Conservation (phyloP, 306 rosid species). For the Luffa acutangula region DNA sequence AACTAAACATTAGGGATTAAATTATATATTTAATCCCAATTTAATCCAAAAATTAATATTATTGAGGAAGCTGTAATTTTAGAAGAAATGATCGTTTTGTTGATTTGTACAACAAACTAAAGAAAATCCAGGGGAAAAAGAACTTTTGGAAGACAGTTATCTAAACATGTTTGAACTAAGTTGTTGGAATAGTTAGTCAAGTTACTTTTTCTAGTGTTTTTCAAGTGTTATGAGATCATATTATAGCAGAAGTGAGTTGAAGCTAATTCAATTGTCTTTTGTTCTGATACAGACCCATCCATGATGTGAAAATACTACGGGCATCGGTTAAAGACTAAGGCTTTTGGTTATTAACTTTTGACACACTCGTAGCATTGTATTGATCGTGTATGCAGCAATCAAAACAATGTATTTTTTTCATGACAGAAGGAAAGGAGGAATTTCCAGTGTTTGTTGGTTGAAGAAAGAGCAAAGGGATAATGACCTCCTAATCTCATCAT, state of each 20-base stretch:
- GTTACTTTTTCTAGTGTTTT: background rate
- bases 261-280: background rate
- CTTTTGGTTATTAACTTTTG: background rate
- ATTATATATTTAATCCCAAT: too few species aligned
- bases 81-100: background rate
- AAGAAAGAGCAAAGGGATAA: background rate
- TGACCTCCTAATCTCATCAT: background rate
- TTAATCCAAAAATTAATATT: background rate
- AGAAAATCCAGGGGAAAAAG: too few species aligned
- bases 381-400: background rate
- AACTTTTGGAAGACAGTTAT: too few species aligned
- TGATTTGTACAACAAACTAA: too few species aligned
- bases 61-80: background rate
- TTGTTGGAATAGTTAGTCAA: background rate
- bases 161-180: too few species aligned
- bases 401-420: background rate
- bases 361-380: background rate
- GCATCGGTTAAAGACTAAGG: slow-evolving; percentile 38
- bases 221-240: background rate
- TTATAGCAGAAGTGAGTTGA: background rate
- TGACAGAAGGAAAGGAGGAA: background rate
- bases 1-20: too few species aligned
- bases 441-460: background rate
- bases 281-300: slow-evolving; percentile 62
- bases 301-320: slow-evolving; percentile 84